Evolutionary conservation across 176 grass and related monocot genomes (phyloP).

Genomic region (Microstegium vimineum): DNA sequence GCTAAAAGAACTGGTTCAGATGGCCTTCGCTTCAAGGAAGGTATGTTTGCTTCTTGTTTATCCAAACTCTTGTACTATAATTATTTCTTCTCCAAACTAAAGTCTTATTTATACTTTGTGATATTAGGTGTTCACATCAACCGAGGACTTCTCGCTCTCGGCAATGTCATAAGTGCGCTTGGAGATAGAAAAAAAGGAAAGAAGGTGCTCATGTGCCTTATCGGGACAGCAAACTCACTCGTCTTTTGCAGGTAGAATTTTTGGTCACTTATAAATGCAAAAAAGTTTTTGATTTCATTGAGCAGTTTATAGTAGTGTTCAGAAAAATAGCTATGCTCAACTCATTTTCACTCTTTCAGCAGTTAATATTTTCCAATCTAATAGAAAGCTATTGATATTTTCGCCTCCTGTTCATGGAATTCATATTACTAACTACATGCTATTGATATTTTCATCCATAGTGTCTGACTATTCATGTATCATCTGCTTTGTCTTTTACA

Average conservation of each 20-base stretch:
- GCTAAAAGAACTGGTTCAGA: constrained; percentile 96
- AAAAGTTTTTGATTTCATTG: constrained; percentile 15
- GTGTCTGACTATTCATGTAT: background rate
- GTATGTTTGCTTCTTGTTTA: constrained; percentile 34
- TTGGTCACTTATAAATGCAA: background rate
- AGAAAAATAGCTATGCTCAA: background rate
- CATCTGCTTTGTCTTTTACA: constrained; percentile 34
- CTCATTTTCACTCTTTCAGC: background rate
- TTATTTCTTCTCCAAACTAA: background rate
- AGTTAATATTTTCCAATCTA: background rate
- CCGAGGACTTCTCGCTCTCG: constrained; percentile 91
- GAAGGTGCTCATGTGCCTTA: constrained; percentile 97
- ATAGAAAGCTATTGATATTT: background rate
- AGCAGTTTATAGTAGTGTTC: background rate
- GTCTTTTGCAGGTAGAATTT: constrained; percentile 80
- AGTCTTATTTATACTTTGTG: constrained; percentile 11
- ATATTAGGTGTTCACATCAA: constrained; percentile 97
- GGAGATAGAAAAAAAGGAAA: constrained; percentile 98
- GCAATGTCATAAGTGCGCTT: constrained; percentile 97
- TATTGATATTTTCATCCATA: background rate
- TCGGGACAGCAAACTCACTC: constrained; percentile 97
- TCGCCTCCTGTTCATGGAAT: background rate
- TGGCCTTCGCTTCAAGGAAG: constrained; percentile 98
- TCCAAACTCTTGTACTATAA: background rate
- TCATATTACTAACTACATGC: background rate